Evolutionary conservation across 805 yeast genomes (phyloP), one percentile per base, ranked within the genome.

Genomic region (Trichomonascus vanleenenianus): DNA sequence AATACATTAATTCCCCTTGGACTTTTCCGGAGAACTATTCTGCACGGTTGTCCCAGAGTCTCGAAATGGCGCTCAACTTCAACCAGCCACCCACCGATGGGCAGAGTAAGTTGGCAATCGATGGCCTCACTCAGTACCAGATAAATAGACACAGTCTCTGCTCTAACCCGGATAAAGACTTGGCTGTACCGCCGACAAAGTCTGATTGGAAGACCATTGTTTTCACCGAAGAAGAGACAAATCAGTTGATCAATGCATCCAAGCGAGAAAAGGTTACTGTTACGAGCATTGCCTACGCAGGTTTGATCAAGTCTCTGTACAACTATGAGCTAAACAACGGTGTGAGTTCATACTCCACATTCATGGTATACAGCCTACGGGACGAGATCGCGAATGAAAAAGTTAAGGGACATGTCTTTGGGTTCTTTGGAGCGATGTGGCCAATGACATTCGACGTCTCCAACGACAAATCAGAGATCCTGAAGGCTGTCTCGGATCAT

Each of bases 171-270:
- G 14, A 14, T 16, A 34, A 34, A 14, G 22, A 10, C 22, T n/a
- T 18, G 6, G 19, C 19, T 5, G 4, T 5, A 15, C 38, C 38
- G 20, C 7, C 22, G 6, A n/a, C 14, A 18, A 14, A n/a, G 5
- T 6, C 16, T 10, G 11, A 10, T 18, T 15, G 16, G 14, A 14
- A 14, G 9, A 34, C 38, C 3, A 32, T 42, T 4, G 15, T 25
- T 11, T 35, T 45, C 37, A 18, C 48, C 7, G 19, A 32, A 33
- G 34, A 37, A 12, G 48, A 45, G 16, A 32, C 48, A 22, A 16
- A 15, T 14, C 19, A 19, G 19, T 14, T 45, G 16, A n/a, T 45
- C 15, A 8, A 16, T 11, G 39, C 39, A 8, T 19, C 44, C 4
- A 45, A 45, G 31, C 12, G 11, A 11, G 11, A 12, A 11, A 39